Base-by-base conservation (phyloP, 2,329 filamentous ascomycete genomes). In the Aspergillus glaucus region DNA sequence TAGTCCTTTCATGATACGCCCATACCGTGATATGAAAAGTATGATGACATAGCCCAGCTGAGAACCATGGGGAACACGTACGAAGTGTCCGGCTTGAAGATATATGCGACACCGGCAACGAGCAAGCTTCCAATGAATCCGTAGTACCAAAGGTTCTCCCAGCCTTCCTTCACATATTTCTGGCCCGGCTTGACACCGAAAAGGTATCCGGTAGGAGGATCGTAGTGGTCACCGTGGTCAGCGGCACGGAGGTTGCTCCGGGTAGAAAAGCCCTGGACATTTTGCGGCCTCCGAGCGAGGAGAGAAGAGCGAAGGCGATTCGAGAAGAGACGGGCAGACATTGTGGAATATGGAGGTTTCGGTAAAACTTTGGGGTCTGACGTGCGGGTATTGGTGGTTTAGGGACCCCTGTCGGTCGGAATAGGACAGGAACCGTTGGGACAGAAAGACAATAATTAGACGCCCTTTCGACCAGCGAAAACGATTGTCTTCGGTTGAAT, bases 11-110 rank as follows among this genome's bases (percentile, higher is more conserved):
- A 43, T 10, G n/a, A 3, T 36, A 24, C 37, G 26, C 26, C 32
- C 10, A 17, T 36, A 7, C 34, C 6, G 34, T 36, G 30, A 19
- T 37, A 22, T 15, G n/a, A 17, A 41, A 4, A 48, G 28, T 15
- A 32, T 36, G 21, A 14, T 10, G 9, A 17, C 17, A 48, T 32
- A 26, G 7, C 14, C 14, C 42, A 43, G 26, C 21, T 17, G 30
- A 8, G 19, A 36, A 34, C 21, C 37, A 10, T 21, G 46, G 51
- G 43, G 43, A 40, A 45, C 52, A 89, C 91, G 76, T 79, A 98
- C 93, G 89, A 95, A 55, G 92, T 97, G 79, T 98, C 93, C 46
- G 93, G 93, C 84, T 97, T 97, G 70, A 93, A 97, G 54, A 88
- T 89, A 75, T 95, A 89, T 57, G 87, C 88, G 57, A 96, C 77